Evolutionary conservation across 495 filamentous ascomycete genomes (phyloP).

Genomic region (Aspergillus kassunensis): DNA sequence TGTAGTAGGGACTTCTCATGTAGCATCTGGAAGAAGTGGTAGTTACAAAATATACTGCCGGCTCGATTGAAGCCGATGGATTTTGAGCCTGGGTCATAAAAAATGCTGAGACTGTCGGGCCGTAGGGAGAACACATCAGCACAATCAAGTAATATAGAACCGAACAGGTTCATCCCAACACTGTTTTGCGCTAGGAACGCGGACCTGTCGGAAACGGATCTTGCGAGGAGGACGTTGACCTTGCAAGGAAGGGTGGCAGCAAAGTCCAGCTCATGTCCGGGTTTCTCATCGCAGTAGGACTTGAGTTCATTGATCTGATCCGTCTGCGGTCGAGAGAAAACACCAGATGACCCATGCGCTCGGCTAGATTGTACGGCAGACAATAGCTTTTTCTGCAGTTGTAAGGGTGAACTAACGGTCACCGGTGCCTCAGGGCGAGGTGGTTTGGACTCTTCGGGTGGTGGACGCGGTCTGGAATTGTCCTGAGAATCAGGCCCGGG

Average conservation of each 20-base stretch:
- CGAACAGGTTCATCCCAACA: conserved; percentile 64
- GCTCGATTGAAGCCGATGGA: conserved; percentile 90
- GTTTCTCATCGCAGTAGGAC: conserved; percentile 82
- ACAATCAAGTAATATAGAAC: conserved; percentile 63
- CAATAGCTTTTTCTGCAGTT: conserved; percentile 57
- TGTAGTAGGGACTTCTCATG: conserved; percentile 53
- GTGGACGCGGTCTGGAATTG: conserved; percentile 48
- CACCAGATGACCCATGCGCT: conserved; percentile 63
- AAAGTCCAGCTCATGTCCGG: conserved; percentile 74
- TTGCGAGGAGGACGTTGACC: conserved; percentile 70
- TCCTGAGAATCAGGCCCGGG: conserved; percentile 20
- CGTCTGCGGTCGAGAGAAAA: conserved; percentile 69
- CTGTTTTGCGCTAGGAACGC: conserved; percentile 62
- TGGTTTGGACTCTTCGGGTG: conserved; percentile 36
- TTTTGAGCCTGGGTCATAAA: conserved; percentile 71
- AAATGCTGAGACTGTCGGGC: conserved; percentile 67
- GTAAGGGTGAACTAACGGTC: conserved; percentile 45
- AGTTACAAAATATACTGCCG: conserved; percentile 90
- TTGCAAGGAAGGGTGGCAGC: conserved; percentile 65
- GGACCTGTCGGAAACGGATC: conserved; percentile 43
- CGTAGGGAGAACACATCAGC: conserved; percentile 65
- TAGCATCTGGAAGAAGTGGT: conserved; percentile 77
- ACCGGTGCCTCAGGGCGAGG: conserved; percentile 34
- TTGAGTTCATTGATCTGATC: conserved; percentile 76
- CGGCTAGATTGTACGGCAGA: conserved; percentile 80